Conservation (phyloP, 2,329 filamentous ascomycete species). For the Sclerotinia minor region DNA sequence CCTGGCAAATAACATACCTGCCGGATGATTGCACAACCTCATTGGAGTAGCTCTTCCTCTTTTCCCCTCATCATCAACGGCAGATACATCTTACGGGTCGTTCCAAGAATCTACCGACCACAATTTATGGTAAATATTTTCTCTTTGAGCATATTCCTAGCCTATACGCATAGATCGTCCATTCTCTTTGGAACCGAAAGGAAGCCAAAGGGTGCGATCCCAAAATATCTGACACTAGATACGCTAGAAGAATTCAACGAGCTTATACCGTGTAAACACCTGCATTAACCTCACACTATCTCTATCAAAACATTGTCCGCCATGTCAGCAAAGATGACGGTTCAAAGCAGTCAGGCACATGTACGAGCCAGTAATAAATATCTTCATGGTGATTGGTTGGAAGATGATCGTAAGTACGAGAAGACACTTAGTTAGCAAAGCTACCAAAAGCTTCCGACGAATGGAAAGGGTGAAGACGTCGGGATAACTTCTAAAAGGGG, state of each 20-base stretch:
- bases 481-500: background rate
- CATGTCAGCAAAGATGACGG: background rate
- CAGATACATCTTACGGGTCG: background rate
- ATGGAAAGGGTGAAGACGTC: background rate
- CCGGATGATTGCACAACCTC: background rate
- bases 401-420: background rate
- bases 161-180: background rate
- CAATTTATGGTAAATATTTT: background rate
- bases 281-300: background rate
- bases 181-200: too few species aligned
- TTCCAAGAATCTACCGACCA: background rate
- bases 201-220: background rate
- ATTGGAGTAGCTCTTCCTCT: background rate
- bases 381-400: background rate
- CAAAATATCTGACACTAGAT: background rate
- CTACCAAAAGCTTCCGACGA: background rate
- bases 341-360: constrained; percentile 3
- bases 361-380: background rate
- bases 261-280: background rate
- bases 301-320: constrained; percentile 4
- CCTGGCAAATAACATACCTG: background rate
- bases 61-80: background rate
- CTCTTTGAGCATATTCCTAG: background rate
- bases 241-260: background rate
- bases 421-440: background rate